Evolutionary conservation across 2,329 filamentous ascomycete species (phyloP).

Genomic region (Scedosporium boydii): DNA sequence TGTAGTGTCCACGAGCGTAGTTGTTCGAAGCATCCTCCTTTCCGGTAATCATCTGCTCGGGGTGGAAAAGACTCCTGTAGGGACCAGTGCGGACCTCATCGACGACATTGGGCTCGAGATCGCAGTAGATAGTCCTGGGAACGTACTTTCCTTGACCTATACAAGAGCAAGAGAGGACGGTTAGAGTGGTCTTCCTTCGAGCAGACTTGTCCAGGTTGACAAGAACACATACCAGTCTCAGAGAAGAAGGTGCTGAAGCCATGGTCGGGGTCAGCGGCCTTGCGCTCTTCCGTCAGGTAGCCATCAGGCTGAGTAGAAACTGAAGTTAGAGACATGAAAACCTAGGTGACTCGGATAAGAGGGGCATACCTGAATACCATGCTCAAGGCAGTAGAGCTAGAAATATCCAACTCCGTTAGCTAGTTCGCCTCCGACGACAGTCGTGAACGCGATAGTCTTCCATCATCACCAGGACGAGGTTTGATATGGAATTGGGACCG

Average conservation of each 20-base stretch:
- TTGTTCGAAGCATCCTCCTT: slow-evolving; percentile 99
- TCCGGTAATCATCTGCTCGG: slow-evolving; percentile 98
- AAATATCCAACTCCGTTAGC: slow-evolving; percentile 19
- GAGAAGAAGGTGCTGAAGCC: slow-evolving; percentile 99
- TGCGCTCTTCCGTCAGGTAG: slow-evolving; percentile 96
- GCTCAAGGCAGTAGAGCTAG: slow-evolving; percentile 99
- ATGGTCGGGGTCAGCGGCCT: slow-evolving; percentile 83
- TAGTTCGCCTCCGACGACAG: neutral
- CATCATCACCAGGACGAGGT: neutral
- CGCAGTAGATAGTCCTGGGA: slow-evolving; percentile 96
- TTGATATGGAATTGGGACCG: neutral
- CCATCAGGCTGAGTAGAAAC: slow-evolving; percentile 68
- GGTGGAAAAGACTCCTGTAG: slow-evolving; percentile 96
- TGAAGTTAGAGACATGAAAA: slow-evolving; percentile 2
- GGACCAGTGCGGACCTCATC: slow-evolving; percentile 97
- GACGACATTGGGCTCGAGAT: slow-evolving; percentile 99
- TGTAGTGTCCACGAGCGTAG: slow-evolving; percentile 99
- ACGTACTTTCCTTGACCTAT: slow-evolving; percentile 97
- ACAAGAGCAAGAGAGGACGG: slow-evolving; percentile 5
- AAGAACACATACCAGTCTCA: slow-evolving; percentile 69
- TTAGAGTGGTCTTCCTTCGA: neutral
- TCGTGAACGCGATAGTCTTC: neutral
- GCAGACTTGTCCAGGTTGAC: neutral
- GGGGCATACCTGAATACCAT: slow-evolving; percentile 88
- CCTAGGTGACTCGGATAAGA: neutral